phyloP scores from a whole-genome alignment of 352 stramenopile genomes.

The Pythium rishiriense region DNA sequence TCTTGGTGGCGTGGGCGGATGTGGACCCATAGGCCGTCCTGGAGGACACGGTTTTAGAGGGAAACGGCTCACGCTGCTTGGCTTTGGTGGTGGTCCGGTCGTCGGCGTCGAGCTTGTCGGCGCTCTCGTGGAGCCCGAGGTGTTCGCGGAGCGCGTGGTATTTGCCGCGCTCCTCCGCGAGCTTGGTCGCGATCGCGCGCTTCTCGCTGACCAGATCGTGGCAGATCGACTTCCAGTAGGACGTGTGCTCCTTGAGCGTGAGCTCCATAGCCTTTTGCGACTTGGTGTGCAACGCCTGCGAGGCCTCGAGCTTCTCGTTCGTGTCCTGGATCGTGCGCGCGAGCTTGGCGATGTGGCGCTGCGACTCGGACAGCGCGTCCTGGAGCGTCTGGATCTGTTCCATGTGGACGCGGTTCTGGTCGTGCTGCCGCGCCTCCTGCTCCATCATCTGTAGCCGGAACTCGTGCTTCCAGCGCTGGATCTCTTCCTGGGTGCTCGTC shows the following conservation, averaged over 20 bases:
- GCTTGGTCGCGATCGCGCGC: constrained; percentile 22
- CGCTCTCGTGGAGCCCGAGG: constrained; percentile 24
- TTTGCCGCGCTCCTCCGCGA: constrained; percentile 29
- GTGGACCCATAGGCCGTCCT: no score
- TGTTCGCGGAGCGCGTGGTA: constrained; percentile 30
- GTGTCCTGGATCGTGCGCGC: constrained; percentile 23
- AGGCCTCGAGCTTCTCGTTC: constrained; percentile 24
- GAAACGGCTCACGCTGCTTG: not conserved
- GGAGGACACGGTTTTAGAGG: not conserved
- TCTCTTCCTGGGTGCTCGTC: constrained; percentile 26
- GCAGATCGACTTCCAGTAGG: constrained; percentile 34
- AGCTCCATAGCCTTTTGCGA: constrained; percentile 29
- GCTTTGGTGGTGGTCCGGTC: not conserved
- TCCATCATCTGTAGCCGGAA: constrained; percentile 32
- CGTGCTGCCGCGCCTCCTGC: constrained; percentile 26
- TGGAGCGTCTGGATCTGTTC: constrained; percentile 27
- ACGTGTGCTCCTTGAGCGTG: constrained; percentile 27
- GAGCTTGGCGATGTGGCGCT: constrained; percentile 23
- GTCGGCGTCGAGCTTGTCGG: constrained; percentile 11
- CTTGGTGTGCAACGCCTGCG: constrained; percentile 21
- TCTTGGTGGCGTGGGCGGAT: not conserved
- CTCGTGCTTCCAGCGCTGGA: constrained; percentile 30
- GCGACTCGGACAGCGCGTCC: constrained; percentile 20
- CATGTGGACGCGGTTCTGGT: constrained; percentile 23
- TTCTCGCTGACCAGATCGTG: constrained; percentile 31